Evolutionary conservation across 192 early-diverging fungal species (phyloP).

Genomic region (Chytriomyces hyalinus): DNA sequence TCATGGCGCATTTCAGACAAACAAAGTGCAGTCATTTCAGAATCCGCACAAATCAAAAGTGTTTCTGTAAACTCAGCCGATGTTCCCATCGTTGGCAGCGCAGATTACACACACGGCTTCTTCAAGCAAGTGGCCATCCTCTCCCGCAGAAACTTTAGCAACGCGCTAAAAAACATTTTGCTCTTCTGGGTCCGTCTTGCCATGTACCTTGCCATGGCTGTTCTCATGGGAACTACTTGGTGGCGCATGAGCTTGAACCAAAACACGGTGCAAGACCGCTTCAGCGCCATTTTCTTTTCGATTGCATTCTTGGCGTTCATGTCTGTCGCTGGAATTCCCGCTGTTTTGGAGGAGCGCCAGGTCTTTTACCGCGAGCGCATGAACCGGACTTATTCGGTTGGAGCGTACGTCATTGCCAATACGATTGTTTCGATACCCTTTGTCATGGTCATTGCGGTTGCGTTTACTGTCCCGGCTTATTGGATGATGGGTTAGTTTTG

Average conservation of each 20-base stretch:
- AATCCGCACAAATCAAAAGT: not conserved
- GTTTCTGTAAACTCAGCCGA: not conserved
- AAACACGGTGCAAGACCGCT: slow-evolving; percentile 39
- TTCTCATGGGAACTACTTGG: slow-evolving; percentile 44
- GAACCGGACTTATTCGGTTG: slow-evolving; percentile 41
- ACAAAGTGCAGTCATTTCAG: not conserved
- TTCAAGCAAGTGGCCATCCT: slow-evolving; percentile 40
- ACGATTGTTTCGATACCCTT: slow-evolving; percentile 44
- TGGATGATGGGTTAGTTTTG: slow-evolving; percentile 26
- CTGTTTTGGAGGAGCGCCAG: slow-evolving; percentile 47
- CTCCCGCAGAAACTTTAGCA: slow-evolving; percentile 19
- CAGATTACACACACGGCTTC: slow-evolving; percentile 34
- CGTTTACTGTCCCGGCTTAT: slow-evolving; percentile 43
- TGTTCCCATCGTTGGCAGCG: slow-evolving; percentile 13
- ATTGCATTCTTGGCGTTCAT: slow-evolving; percentile 46
- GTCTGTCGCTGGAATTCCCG: slow-evolving; percentile 51
- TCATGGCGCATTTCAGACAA: not conserved
- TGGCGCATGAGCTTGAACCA: slow-evolving; percentile 37
- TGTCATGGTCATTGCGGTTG: slow-evolving; percentile 37
- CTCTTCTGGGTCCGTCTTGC: slow-evolving; percentile 46
- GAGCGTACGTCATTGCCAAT: slow-evolving; percentile 46
- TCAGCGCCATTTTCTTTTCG: slow-evolving; percentile 44
- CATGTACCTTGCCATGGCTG: slow-evolving; percentile 48
- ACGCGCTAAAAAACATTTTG: slow-evolving; percentile 38
- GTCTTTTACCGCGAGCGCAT: slow-evolving; percentile 49